A percentile compares a stretch with the other conserved stretches of the same genome.
These are phyloP conservation scores for Chlorella sp. DNA, from an alignment of 139 green algal genomes.

Conservation along the genomic window DNA sequence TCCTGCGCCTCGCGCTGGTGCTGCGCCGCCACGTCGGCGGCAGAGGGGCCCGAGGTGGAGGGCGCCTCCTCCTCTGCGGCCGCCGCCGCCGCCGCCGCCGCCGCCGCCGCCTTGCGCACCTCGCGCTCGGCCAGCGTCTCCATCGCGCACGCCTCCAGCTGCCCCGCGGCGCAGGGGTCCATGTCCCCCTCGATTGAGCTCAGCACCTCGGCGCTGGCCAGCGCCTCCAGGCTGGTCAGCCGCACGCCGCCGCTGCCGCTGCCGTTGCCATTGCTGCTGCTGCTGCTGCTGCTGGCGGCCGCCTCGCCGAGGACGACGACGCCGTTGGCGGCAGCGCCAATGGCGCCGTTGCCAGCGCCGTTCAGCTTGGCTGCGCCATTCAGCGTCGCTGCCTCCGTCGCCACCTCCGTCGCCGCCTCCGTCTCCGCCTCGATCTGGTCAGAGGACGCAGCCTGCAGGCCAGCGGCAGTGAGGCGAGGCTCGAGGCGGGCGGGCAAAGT, in stretches of 20 bases:
- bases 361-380: constrained; percentile 18
- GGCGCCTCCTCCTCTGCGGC: background rate
- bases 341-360: constrained; percentile 38
- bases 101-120: background rate
- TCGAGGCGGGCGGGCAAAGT: no score
- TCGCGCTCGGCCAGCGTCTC: constrained; percentile 20
- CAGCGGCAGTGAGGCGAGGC: no score
- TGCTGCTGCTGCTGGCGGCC: no score
- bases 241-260: constrained; percentile 10
- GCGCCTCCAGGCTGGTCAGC: background rate
- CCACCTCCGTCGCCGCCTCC: constrained; percentile 36
- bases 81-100: constrained; percentile 1
- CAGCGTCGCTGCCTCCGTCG: constrained; percentile 22
- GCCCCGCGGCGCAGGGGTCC: constrained; percentile 52
- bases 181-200: constrained; percentile 44
- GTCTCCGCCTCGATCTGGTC: constrained; percentile 42
- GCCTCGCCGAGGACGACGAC: background rate
- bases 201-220: no score
- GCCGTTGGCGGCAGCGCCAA: background rate
- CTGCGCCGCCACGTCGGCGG: background rate
- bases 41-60: no score
- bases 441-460: constrained; percentile 47
- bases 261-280: constrained; percentile 4
- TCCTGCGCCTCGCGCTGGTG: background rate
- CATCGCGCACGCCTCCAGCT: constrained; percentile 61